phyloP scores from a whole-genome alignment of 2,329 filamentous ascomycete species.

The Beauveria bassiana region DNA sequence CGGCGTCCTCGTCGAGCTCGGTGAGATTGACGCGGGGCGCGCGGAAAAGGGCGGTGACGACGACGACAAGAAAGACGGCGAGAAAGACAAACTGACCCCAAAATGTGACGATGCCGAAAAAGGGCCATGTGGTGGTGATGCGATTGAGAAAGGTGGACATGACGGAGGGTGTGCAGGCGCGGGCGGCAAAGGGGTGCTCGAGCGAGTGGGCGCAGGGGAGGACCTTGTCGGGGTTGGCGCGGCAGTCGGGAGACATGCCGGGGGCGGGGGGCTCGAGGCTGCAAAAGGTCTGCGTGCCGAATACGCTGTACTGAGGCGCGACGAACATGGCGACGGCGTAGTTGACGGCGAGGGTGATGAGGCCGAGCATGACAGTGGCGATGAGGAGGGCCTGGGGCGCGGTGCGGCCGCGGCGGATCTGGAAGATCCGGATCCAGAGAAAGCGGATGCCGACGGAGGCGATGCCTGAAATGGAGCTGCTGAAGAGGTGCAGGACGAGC shows the following conservation, averaged over 20 bases:
- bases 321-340: constrained; percentile 88
- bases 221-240: constrained; percentile 61
- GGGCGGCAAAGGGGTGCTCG: constrained; percentile 60
- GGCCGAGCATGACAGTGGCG: constrained; percentile 80
- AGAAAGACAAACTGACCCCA: constrained; percentile 95
- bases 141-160: constrained; percentile 91
- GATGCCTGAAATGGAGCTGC: constrained; percentile 77
- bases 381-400: constrained; percentile 87
- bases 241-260: constrained; percentile 68
- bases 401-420: constrained; percentile 81
- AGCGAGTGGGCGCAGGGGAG: constrained; percentile 74
- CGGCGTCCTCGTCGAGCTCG: constrained; percentile 79
- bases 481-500: constrained; percentile 80
- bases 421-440: constrained; percentile 90
- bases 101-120: constrained; percentile 88
- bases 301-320: constrained; percentile 92
- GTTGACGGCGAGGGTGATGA: constrained; percentile 86
- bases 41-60: constrained; percentile 70
- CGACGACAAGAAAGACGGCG: constrained; percentile 72
- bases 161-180: constrained; percentile 84
- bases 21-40: constrained; percentile 69
- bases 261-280: constrained; percentile 57
- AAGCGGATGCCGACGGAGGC: constrained; percentile 87
- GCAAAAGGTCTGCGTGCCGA: constrained; percentile 91
- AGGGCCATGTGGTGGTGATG: constrained; percentile 86